A percentile compares a stretch with the other conserved stretches of the same genome.
Conservation (phyloP, 805 yeast species). For the Cyberlindnera mycetangii region DNA sequence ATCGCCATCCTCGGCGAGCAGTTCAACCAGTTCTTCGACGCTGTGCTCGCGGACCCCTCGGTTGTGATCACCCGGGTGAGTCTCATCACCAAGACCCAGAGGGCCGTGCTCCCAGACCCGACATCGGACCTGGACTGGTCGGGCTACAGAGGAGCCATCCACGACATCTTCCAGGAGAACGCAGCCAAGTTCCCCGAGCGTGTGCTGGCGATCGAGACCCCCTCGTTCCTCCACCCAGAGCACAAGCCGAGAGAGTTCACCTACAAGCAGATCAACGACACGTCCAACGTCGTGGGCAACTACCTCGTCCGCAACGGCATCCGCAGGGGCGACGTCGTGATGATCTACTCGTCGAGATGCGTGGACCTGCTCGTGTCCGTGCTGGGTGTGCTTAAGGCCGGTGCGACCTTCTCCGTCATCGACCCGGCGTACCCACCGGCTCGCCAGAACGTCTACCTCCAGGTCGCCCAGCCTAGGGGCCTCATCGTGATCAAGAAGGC, state of each 20-base stretch:
- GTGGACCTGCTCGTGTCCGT: constrained; percentile 96
- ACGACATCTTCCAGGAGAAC: constrained; percentile 87
- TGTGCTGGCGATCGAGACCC: constrained; percentile 90
- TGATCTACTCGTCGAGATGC: constrained; percentile 97
- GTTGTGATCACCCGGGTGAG: constrained; percentile 55
- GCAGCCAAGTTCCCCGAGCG: constrained; percentile 84
- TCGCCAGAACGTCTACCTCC: constrained; percentile 87
- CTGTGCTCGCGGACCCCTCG: constrained; percentile 36
- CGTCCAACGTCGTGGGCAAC: constrained; percentile 92
- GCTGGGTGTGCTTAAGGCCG: constrained; percentile 97
- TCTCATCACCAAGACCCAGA: constrained; percentile 68
- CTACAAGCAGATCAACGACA: constrained; percentile 84
- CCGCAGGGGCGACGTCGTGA: constrained; percentile 88
- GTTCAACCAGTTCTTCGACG: constrained; percentile 49
- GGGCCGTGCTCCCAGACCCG: constrained; percentile 75
- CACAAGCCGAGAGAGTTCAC: constrained; percentile 69
- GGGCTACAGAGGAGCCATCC: constrained; percentile 91
- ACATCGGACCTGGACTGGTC: constrained; percentile 85
- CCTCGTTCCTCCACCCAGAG: constrained; percentile 50
- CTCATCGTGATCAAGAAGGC: constrained; percentile 89
- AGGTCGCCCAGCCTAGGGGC: constrained; percentile 92
- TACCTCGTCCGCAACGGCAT: constrained; percentile 80
- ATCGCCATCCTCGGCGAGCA: constrained; percentile 71
- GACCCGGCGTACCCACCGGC: constrained; percentile 99
- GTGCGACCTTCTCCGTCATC: constrained; percentile 96